Conservation (phyloP, 345 rosid species). For the Brassica napus region Da-Ae NC_063436.1:6711501-6712000, state of each 20-base stretch:
- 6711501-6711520: not conserved
- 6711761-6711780: not conserved
- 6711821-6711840: not conserved
- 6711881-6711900: not conserved
- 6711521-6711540: not conserved
- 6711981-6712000: too few relatives aligned
- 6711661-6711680: too few relatives aligned
- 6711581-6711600: not conserved
- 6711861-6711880: not conserved
- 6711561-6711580: not conserved
- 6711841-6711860: not conserved
- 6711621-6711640: not conserved
- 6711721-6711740: not conserved
- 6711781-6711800: not conserved
- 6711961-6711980: not conserved
- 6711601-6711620: not conserved
- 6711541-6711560: not conserved
- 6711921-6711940: not conserved
- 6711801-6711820: not conserved
- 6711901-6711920: not conserved
- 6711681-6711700: too few relatives aligned
- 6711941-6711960: not conserved
- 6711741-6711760: not conserved
- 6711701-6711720: not conserved
- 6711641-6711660: not conserved